Evolutionary conservation across 345 rosid genomes (phyloP).

Genomic region (Salix caprea): DNA sequence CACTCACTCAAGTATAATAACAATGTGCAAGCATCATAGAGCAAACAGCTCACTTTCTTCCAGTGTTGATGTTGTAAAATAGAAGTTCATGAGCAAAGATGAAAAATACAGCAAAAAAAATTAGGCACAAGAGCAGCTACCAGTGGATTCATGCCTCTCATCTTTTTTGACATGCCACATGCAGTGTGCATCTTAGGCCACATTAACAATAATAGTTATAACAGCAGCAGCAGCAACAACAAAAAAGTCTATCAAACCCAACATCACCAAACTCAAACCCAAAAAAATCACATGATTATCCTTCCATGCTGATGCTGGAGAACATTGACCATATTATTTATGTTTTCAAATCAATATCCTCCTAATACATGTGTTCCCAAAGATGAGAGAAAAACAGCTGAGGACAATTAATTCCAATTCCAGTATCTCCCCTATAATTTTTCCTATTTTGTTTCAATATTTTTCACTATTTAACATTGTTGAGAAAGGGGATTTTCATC

Average conservation of each 20-base stretch:
- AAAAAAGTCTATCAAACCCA: not conserved
- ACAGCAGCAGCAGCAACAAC: too few relatives aligned
- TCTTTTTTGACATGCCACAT: not conserved
- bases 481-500: not conserved
- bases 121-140: too few relatives aligned
- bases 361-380: not conserved
- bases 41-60: not conserved
- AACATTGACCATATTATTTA: not conserved
- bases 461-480: too few relatives aligned
- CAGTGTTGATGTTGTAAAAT: not conserved
- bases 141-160: not conserved
- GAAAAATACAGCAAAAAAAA: too few relatives aligned
- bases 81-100: not conserved
- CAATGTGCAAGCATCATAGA: not conserved
- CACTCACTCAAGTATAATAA: not conserved
- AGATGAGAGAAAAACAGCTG: not conserved
- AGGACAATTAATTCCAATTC: not conserved
- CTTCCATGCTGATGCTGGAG: not conserved
- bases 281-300: not conserved
- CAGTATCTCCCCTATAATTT: not conserved
- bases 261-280: not conserved
- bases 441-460: too few relatives aligned
- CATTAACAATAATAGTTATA: too few relatives aligned
- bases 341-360: not conserved
- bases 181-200: not conserved